phyloP scores from a whole-genome alignment of 73 alveolate genomes.

The Tetrahymena elliotti region DNA sequence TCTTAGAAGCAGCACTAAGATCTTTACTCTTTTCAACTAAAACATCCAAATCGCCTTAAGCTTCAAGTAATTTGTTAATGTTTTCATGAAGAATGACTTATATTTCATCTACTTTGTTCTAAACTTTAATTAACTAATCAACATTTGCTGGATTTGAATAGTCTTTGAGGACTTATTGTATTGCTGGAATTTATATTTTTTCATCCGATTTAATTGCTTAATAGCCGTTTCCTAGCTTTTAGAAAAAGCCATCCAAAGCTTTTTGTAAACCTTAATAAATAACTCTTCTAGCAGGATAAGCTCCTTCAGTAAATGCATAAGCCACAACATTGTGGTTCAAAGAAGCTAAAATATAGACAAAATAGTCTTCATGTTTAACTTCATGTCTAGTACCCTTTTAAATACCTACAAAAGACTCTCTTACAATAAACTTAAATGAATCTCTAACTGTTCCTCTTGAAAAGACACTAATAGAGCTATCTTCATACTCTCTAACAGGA shows the following conservation, averaged over 20 bases:
- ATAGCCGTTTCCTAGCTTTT: slow-evolving; percentile 35
- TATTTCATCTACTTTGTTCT: slow-evolving; percentile 34
- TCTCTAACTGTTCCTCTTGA: slow-evolving; percentile 34
- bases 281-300: slow-evolving; percentile 30
- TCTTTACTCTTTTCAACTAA: slow-evolving; percentile 29
- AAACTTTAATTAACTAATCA: slow-evolving; percentile 19
- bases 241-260: not conserved
- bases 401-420: slow-evolving; percentile 26
- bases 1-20: slow-evolving; percentile 27
- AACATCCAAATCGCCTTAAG: slow-evolving; percentile 34
- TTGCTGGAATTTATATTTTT: slow-evolving; percentile 25
- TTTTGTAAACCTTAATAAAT: slow-evolving; percentile 30
- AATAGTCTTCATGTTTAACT: slow-evolving; percentile 35
- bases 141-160: slow-evolving; percentile 38
- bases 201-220: slow-evolving; percentile 28
- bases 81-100: slow-evolving; percentile 31
- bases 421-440: slow-evolving; percentile 17
- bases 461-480: slow-evolving; percentile 15
- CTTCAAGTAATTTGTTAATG: slow-evolving; percentile 28
- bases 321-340: slow-evolving; percentile 24
- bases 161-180: slow-evolving; percentile 10
- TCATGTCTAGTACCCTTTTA: slow-evolving; percentile 35
- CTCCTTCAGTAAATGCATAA: slow-evolving; percentile 34
- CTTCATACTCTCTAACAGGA: slow-evolving; percentile 19
- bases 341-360: slow-evolving; percentile 20